Conservation (phyloP, 306 rosid species). For the Coriaria nepalensis region DNA sequence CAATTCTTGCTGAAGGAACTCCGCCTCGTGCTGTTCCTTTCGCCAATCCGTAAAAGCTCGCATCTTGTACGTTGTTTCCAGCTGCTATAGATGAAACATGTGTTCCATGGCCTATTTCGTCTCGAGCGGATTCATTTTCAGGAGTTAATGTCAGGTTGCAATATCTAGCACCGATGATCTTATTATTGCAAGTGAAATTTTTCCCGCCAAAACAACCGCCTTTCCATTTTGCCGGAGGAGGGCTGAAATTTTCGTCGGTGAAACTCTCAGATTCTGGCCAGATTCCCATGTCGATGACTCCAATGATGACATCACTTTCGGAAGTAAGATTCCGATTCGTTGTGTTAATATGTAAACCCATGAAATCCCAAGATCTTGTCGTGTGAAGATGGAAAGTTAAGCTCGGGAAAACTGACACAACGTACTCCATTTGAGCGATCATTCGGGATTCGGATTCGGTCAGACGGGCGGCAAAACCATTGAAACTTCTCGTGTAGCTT, state of each 20-base stretch:
- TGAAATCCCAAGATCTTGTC: conserved; percentile 31
- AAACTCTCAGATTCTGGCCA: conserved; percentile 26
- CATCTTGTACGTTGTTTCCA: conserved; percentile 11
- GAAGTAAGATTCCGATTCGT: not conserved
- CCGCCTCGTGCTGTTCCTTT: conserved; percentile 27
- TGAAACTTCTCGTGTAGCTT: conserved; percentile 26
- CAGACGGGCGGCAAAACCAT: conserved; percentile 21
- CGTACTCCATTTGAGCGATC: conserved; percentile 13
- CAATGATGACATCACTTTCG: conserved; percentile 19
- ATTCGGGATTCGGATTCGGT: conserved; percentile 11
- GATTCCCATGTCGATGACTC: conserved; percentile 21
- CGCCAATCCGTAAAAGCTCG: conserved; percentile 14
- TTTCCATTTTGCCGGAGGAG: conserved; percentile 20
- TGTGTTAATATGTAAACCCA: conserved; percentile 7
- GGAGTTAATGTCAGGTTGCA: not conserved
- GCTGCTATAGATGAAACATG: conserved; percentile 24
- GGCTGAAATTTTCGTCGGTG: conserved; percentile 15
- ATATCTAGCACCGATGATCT: conserved; percentile 21
- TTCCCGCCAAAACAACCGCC: conserved; percentile 18
- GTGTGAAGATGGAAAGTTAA: conserved; percentile 10
- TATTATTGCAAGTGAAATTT: conserved; percentile 23
- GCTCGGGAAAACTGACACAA: conserved; percentile 21
- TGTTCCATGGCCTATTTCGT: conserved; percentile 16
- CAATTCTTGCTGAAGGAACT: conserved; percentile 22
- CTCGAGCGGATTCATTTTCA: conserved; percentile 2